A percentile compares a stretch with the other conserved stretches of the same genome.
Evolutionary conservation across 371 early-diverging fungal genomes (phyloP).

Genomic region (Nosema muscidifuracis): DNA sequence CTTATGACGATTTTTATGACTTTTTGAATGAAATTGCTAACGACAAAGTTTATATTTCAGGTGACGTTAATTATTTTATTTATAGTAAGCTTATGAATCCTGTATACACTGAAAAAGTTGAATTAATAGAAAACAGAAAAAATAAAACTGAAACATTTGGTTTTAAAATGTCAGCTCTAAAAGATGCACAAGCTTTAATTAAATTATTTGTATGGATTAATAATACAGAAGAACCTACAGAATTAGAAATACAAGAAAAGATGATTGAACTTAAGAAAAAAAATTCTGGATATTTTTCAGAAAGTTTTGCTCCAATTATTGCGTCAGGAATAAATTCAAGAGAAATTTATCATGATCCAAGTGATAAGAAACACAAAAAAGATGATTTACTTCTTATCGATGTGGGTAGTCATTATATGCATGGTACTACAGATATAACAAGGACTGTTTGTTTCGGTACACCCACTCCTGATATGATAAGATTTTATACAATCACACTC

Average conservation of each 20-base stretch:
- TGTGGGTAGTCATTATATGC: conserved; percentile 86
- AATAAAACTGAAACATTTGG: conserved; percentile 79
- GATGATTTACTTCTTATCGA: conserved; percentile 82
- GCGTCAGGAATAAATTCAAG: conserved; percentile 87
- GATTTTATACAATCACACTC: conserved; percentile 85
- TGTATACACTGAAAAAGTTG: conserved; percentile 23
- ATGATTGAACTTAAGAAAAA: conserved; percentile 68
- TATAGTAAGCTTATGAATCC: conserved; percentile 5
- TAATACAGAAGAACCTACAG: conserved; percentile 67
- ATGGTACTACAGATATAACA: conserved; percentile 94
- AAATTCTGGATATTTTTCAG: conserved; percentile 64
- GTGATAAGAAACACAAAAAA: conserved; percentile 67
- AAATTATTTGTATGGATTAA: conserved; percentile 88
- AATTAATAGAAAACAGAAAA: conserved; percentile 64
- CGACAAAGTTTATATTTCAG: conserved; percentile 51
- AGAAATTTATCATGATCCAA: conserved; percentile 91
- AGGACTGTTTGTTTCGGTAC: conserved; percentile 82
- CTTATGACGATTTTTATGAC: conserved; percentile 48
- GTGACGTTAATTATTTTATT: conserved; percentile 65
- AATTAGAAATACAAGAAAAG: conserved; percentile 72
- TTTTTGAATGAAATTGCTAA: conserved; percentile 13
- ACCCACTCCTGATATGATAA: conserved; percentile 75
- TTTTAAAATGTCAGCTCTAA: conserved; percentile 78
- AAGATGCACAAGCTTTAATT: conserved; percentile 80
- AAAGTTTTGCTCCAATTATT: conserved; percentile 91